phyloP scores from a whole-genome alignment of 1,284 basidiomycete genomes.

The Vanrija sp. region DNA sequence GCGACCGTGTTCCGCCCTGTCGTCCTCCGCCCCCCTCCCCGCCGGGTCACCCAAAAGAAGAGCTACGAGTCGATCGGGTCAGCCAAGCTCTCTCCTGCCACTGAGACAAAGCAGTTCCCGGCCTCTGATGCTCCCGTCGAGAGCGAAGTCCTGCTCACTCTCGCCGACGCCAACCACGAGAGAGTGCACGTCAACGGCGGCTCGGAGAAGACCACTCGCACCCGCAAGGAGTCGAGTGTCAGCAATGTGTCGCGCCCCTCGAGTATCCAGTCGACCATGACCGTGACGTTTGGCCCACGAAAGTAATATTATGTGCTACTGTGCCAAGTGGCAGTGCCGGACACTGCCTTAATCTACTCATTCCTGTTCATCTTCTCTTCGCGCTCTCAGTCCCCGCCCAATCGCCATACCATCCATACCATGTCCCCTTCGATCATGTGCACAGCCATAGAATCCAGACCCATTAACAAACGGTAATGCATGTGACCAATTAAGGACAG shows the following conservation, averaged over 20 bases:
- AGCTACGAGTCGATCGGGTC: slow-evolving; percentile 16
- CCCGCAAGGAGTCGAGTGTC: not conserved
- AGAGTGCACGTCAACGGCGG: not conserved
- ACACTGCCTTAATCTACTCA: too few species aligned
- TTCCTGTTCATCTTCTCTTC: too few species aligned
- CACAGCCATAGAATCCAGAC: too few species aligned
- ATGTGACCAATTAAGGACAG: slow-evolving; percentile 5
- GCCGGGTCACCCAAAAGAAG: slow-evolving; percentile 19
- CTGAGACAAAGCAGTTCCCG: not conserved
- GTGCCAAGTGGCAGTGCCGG: too few species aligned
- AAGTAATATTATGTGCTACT: not conserved
- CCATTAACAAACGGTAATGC: not conserved
- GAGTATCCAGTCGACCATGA: slow-evolving; percentile 10
- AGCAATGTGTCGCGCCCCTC: not conserved
- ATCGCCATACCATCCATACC: too few species aligned
- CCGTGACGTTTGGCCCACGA: slow-evolving; percentile 10
- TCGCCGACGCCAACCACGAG: slow-evolving; percentile 5
- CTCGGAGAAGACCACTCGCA: not conserved
- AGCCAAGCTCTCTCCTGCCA: not conserved
- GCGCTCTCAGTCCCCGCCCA: too few species aligned
- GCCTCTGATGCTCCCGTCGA: not conserved
- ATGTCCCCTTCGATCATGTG: too few species aligned
- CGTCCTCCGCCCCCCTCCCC: slow-evolving; percentile 18
- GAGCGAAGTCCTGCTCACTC: slow-evolving; percentile 10
- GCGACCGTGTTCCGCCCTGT: slow-evolving; percentile 9